phyloP scores from a whole-genome alignment of 2,329 filamentous ascomycete genomes.

The Teratosphaeria destructans region DNA sequence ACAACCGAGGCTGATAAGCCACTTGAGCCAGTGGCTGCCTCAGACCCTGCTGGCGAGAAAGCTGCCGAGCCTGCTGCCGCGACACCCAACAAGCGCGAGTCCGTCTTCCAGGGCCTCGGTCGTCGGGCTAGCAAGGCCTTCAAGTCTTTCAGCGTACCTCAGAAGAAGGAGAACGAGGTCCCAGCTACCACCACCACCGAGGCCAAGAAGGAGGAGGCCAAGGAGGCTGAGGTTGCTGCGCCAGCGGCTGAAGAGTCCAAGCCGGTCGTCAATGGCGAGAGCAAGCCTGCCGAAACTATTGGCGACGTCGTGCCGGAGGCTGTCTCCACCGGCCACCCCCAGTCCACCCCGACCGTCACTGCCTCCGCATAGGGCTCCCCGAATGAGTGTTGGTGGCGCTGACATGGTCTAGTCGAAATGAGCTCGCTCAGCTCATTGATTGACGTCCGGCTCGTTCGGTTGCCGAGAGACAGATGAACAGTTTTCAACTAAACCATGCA shows the following conservation, averaged over 20 bases:
- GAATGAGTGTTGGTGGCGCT: not conserved
- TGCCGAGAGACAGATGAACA: not conserved
- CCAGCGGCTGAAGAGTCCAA: conserved; percentile 5
- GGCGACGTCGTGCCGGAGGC: conserved; percentile 21
- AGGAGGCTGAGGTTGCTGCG: conserved; percentile 7
- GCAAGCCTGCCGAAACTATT: conserved; percentile 15
- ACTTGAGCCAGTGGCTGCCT: not conserved
- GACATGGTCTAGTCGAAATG: not conserved
- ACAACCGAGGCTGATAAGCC: conserved; percentile 10
- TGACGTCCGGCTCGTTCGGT: not conserved
- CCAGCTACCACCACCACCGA: conserved; percentile 9
- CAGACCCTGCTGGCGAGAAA: conserved; percentile 4
- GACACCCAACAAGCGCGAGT: conserved; percentile 18
- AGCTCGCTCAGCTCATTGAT: not conserved
- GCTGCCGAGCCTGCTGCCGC: conserved; percentile 5
- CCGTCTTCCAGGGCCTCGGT: conserved; percentile 23
- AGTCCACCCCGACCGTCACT: conserved; percentile 21
- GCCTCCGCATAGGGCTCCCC: conserved; percentile 20
- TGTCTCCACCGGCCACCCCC: conserved; percentile 20
- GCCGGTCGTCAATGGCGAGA: conserved; percentile 11
- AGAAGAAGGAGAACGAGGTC: conserved; percentile 19
- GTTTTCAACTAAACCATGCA: not conserved
- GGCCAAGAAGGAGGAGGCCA: conserved; percentile 10
- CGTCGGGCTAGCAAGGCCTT: conserved; percentile 26
- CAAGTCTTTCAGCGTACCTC: conserved; percentile 21